Percentiles rank a stretch among this genome's conserved stretches.
phyloP scores from a whole-genome alignment of 805 yeast genomes.

The Saccharomycopsis sp. region DNA sequence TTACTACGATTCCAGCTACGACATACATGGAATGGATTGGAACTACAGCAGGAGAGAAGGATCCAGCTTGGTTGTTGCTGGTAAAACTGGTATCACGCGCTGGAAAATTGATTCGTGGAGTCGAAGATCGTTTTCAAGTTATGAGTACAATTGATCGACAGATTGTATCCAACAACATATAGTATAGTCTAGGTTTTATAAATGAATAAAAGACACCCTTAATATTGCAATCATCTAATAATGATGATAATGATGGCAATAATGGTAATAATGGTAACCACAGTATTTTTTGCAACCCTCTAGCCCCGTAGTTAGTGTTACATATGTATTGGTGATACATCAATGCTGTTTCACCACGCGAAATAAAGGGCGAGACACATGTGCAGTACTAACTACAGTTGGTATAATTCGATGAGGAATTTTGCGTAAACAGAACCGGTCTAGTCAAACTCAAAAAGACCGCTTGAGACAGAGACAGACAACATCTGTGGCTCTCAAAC shows the following conservation, averaged over 20 bases:
- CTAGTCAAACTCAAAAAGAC: neutral
- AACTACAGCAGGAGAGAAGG: constrained; percentile 40
- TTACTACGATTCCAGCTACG: constrained; percentile 32
- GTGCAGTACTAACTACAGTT: no score
- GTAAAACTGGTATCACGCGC: constrained; percentile 51
- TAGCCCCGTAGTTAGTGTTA: neutral
- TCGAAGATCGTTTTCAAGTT: constrained; percentile 55
- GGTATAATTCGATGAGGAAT: neutral
- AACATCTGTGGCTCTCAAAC: neutral
- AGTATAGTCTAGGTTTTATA: neutral
- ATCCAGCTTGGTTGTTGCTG: constrained; percentile 51
- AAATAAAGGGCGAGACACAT: neutral
- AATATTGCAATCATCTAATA: neutral
- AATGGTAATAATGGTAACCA: neutral
- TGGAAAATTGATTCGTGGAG: constrained; percentile 68
- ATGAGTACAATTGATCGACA: constrained; percentile 28
- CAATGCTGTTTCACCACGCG: neutral
- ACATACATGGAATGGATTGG: constrained; percentile 60
- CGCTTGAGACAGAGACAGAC: neutral
- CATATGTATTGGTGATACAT: neutral
- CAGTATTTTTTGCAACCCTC: neutral
- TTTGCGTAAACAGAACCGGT: neutral
- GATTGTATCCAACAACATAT: no score
- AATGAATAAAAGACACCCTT: no score
- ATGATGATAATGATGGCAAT: neutral